Base-by-base conservation (phyloP, 106 monocot genomes). In the Gastrodia elata region DNA sequence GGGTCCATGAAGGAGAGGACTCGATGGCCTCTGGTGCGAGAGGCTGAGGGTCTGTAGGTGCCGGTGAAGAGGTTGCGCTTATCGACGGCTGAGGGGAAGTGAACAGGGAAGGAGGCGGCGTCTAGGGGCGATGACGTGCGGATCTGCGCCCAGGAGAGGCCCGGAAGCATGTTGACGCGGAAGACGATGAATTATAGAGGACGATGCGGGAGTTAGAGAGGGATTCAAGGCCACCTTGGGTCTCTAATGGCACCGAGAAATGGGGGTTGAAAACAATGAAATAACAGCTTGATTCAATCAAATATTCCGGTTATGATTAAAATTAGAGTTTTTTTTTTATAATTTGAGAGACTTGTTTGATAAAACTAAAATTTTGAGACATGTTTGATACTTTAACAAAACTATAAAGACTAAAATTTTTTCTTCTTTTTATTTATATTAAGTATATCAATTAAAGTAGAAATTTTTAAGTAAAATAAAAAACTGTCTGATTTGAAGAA, bases 1-100 rank as follows among this genome's bases (percentile, higher is more conserved):
- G 87, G 82, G 76, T 96, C 96, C 71, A 96, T 80, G 79, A 90
- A 96, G 74, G 96, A 92, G 36, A 92, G 84, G 20, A 86, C 70
- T 26, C 96, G 89, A 83, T 71, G 83, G 13, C 92, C 92, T 38
- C 96, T 92, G 34, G 92, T 92, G 74, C 92, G 77, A 6, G 82
- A 76, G 37, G 79, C 73, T 80, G 92, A 90, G 15, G 96, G 96
- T 79, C 74, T 80, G 92, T 75, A 96, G 36, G 96, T 96, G 68
- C 96, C 96, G 33, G 92, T 92, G 86, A 96, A 96, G 39, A 96
- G 72, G 69, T 92, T 88, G 28, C 79, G 83, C 82, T 96, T 96
- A 39, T 96, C 92, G 64, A 96, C 96, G 26, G 88, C 84, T 43
- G 68, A 72, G 32, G 78, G 83, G 82, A 96, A 96, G 77, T 92